phyloP scores from a whole-genome alignment of 768 basidiomycete species.

The Phanerochaete sordida region DNA sequence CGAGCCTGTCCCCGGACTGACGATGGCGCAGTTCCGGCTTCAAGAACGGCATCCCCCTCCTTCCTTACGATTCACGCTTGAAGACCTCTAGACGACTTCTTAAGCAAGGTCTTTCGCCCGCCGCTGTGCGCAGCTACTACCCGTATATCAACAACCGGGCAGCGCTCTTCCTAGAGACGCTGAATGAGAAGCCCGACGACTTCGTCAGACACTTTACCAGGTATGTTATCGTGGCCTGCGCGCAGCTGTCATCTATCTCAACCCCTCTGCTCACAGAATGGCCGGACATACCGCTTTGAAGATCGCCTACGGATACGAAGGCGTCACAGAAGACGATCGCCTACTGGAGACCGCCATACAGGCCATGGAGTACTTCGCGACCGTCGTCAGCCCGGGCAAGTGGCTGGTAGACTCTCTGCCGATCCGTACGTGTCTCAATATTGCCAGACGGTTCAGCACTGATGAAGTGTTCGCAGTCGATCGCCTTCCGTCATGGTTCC shows the following conservation, averaged over 20 bases:
- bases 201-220: conserved; percentile 37
- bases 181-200: conserved; percentile 34
- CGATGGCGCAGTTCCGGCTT: background rate
- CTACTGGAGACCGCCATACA: conserved; percentile 21
- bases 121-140: background rate
- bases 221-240: conserved; percentile 20
- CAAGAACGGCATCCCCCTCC: background rate
- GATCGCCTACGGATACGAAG: conserved; percentile 27
- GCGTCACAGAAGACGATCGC: conserved; percentile 18
- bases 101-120: background rate
- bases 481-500: conserved; percentile 9
- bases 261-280: conserved; percentile 13
- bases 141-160: background rate
- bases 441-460: background rate
- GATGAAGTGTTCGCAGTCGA: background rate
- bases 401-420: conserved; percentile 32
- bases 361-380: conserved; percentile 21
- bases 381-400: conserved; percentile 26
- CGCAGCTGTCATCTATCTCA: background rate
- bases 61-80: background rate
- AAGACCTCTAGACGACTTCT: background rate
- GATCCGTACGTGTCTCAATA: background rate
- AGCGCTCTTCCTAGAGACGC: conserved; percentile 34
- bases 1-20: background rate
- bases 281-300: conserved; percentile 24